Evolutionary conservation across 768 basidiomycete species (phyloP).

Genomic region (Termitomyces titanicus): DNA sequence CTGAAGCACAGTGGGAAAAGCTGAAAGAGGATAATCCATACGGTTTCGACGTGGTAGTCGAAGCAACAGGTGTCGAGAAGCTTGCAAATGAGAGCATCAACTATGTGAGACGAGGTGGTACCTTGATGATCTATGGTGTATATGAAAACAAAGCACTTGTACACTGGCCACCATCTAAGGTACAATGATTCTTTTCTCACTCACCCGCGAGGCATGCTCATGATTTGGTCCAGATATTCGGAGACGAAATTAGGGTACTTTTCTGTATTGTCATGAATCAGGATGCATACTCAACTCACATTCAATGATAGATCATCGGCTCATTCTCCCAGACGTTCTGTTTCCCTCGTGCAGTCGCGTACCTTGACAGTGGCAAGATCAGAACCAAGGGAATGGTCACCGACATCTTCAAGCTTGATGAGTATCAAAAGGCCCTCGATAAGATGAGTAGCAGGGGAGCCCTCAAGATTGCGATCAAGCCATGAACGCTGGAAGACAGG

Average conservation of each 20-base stretch:
- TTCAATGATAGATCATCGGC: conserved; percentile 64
- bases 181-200: background rate
- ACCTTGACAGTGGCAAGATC: conserved; percentile 84
- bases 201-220: background rate
- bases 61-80: conserved; percentile 72
- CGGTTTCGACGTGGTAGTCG: conserved; percentile 82
- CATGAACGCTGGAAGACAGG: conserved; percentile 34
- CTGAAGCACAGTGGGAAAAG: conserved; percentile 75
- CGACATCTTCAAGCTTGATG: conserved; percentile 62
- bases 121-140: conserved; percentile 86
- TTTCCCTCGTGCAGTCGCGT: conserved; percentile 88
- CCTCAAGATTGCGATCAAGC: conserved; percentile 54
- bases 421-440: conserved; percentile 68
- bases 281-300: background rate
- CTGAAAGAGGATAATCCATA: conserved; percentile 80
- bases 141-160: conserved; percentile 84
- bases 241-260: conserved; percentile 46
- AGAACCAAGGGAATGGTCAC: conserved; percentile 73
- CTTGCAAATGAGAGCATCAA: conserved; percentile 87
- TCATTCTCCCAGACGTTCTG: conserved; percentile 88
- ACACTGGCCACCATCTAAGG: conserved; percentile 80
- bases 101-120: conserved; percentile 83
- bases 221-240: conserved; percentile 55
- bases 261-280: background rate
- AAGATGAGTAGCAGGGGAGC: conserved; percentile 67